Evolutionary conservation across 148 eudicot species (phyloP), one percentile per base, ranked within the genome.

Genomic region (Fagopyrum tataricum): DNA sequence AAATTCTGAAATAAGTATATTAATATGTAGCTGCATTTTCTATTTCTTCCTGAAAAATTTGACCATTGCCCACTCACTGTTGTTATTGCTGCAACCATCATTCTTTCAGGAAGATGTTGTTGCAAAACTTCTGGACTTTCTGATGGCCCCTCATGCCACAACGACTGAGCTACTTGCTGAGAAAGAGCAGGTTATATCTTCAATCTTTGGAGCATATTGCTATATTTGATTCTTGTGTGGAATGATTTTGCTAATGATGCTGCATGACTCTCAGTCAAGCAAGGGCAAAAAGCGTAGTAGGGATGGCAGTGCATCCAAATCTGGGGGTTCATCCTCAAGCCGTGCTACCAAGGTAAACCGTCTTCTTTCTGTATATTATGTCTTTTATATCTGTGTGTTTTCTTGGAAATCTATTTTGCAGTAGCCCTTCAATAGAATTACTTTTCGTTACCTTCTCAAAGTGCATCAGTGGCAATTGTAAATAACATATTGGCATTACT

Each of bases 231-330:
- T 72, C 56, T 72, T 49, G 41, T 52, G 21, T 72, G 21, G 17
- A 53, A 17, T 18, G 5, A 10, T 9, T 62, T 20, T 77, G 40
- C 71, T 56, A 44, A 79, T 64, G 48, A 61, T 75, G 31, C 24
- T 58, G 31, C 76, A 53, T 75, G 21, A n/a, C 4, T 58, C 44
- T 71, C 78, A 80, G 88, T 79, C 78, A 76, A 82, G 80, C 81
- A 85, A 88, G 79, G 98, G 92, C 1, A 90, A 79, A 75, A 96
- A 92, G 84, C 97, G 99, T 42, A 89, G 81, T 82, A 86, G 97
- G 77, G 78, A 83, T 51, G 76, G 73, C 73, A 78, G 81, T 70
- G 80, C 76, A 73, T 81, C 97, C 41, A 72, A 76, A 72, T 77
- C 89, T 47, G 80, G 62, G 70, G 73, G 79, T 23, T 67, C 85